A percentile compares a stretch with the other conserved stretches of the same genome.
These are phyloP conservation scores for Galerina marginata DNA, from an alignment of 768 basidiomycete genomes.

Conservation along the genomic window DNA sequence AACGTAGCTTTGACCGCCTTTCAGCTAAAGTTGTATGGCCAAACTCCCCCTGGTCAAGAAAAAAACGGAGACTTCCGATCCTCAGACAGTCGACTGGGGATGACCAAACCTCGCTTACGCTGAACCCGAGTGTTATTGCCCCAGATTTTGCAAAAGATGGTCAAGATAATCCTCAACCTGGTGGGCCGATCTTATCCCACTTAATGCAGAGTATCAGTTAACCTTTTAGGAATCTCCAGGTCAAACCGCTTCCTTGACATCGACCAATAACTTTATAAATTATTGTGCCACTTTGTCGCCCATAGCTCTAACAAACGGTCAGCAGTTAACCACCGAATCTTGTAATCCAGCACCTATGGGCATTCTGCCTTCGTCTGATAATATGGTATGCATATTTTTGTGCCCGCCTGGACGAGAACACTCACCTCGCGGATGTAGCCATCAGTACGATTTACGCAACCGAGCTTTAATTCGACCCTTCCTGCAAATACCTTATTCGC, in stretches of 20 bases:
- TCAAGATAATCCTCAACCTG: slow-evolving; percentile 25
- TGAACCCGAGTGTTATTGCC: slow-evolving; percentile 33
- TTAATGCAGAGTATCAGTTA: neutral
- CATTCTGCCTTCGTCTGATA: slow-evolving; percentile 46
- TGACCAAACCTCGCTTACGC: neutral
- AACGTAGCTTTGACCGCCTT: too few relatives aligned
- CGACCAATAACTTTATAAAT: slow-evolving; percentile 58
- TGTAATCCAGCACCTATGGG: slow-evolving; percentile 39
- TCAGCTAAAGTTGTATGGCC: too few relatives aligned
- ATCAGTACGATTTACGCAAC: slow-evolving; percentile 40
- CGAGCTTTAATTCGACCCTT: slow-evolving; percentile 44
- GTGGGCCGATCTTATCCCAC: neutral
- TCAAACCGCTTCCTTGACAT: slow-evolving; percentile 49
- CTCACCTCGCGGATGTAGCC: slow-evolving; percentile 23
- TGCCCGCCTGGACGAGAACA: too few relatives aligned
- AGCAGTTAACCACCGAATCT: slow-evolving; percentile 18
- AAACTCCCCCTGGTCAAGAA: too few relatives aligned
- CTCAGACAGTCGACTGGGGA: too few relatives aligned
- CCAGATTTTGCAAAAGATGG: slow-evolving; percentile 33
- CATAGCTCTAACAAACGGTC: slow-evolving; percentile 60
- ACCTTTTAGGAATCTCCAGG: slow-evolving; percentile 26
- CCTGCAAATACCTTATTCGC: slow-evolving; percentile 33
- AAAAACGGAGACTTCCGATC: too few relatives aligned
- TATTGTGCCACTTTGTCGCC: slow-evolving; percentile 45
- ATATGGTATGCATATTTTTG: slow-evolving; percentile 24